phyloP scores from a whole-genome alignment of 169 alveolate genomes.

The Eimeria acervulina region DNA sequence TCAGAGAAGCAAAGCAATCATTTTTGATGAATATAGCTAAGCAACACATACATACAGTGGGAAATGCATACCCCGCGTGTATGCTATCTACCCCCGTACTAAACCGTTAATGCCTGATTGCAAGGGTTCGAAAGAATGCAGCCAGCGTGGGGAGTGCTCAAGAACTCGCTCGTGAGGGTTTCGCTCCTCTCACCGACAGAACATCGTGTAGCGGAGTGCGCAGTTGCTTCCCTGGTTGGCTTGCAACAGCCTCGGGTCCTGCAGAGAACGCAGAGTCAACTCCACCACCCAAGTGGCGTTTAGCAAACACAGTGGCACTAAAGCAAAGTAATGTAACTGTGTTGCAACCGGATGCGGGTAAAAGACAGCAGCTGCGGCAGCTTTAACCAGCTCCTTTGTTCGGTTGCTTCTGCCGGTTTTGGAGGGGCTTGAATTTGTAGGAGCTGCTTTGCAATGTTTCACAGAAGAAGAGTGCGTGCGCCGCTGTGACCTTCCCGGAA shows the following conservation, averaged over 20 bases:
- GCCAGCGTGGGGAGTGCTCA: neutral
- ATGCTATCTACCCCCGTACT: too few relatives aligned
- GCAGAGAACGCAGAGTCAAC: neutral
- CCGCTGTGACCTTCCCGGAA: neutral
- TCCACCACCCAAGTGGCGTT: too few relatives aligned
- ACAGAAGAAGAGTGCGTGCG: too few relatives aligned
- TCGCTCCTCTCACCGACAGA: slow-evolving; percentile 38
- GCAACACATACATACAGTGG: neutral
- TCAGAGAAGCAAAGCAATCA: neutral
- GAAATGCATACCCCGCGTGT: too few relatives aligned
- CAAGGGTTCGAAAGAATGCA: too few relatives aligned
- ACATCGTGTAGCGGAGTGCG: slow-evolving; percentile 77
- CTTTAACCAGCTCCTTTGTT: neutral
- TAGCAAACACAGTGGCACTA: too few relatives aligned
- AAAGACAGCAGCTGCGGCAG: neutral
- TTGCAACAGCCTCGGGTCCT: slow-evolving; percentile 78
- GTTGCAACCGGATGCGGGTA: neutral
- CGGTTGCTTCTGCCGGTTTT: neutral
- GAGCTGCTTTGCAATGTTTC: too few relatives aligned
- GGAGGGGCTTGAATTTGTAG: neutral
- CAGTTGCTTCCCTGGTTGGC: slow-evolving; percentile 74
- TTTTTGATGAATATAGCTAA: neutral
- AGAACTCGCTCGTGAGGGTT: neutral
- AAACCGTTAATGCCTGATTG: too few relatives aligned
- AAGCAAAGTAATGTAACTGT: too few relatives aligned